Evolutionary conservation across 768 basidiomycete species (phyloP).

Genomic region (Strobilomyces echinocephalus): DNA sequence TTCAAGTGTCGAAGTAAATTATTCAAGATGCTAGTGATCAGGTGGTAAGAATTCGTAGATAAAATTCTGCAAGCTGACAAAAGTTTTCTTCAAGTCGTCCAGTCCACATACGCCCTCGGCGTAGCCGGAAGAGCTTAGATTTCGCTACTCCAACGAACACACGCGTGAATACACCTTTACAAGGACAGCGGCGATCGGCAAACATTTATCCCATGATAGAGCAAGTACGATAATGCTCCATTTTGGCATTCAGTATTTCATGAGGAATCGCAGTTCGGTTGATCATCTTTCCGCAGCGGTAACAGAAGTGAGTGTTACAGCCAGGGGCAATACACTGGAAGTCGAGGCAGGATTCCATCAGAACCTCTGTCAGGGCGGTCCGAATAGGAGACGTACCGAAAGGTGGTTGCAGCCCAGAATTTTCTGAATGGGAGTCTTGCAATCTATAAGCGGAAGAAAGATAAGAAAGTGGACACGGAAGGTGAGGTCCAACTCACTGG

Average conservation of each 20-base stretch:
- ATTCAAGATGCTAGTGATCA: no score
- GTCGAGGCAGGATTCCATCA: not conserved
- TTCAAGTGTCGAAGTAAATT: no score
- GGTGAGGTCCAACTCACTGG: slow-evolving; percentile 35
- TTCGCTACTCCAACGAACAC: not conserved
- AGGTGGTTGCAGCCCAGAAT: slow-evolving; percentile 54
- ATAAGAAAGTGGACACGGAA: not conserved
- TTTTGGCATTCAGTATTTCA: slow-evolving; percentile 31
- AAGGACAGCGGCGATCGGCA: not conserved
- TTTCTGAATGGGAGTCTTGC: slow-evolving; percentile 50
- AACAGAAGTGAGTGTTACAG: slow-evolving; percentile 57
- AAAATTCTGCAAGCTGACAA: no score
- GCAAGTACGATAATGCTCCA: slow-evolving; percentile 32
- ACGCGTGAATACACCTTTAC: not conserved
- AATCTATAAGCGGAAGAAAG: slow-evolving; percentile 26
- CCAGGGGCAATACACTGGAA: slow-evolving; percentile 50
- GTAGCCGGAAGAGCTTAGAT: no score
- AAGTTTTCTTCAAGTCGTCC: no score
- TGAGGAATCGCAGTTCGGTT: slow-evolving; percentile 33
- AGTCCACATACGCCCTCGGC: no score
- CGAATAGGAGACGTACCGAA: slow-evolving; percentile 37
- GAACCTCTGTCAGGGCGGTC: not conserved
- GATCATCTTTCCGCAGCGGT: slow-evolving; percentile 44
- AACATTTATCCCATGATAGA: slow-evolving; percentile 13
- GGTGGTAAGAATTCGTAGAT: no score